Base-by-base conservation (phyloP, 2,329 filamentous ascomycete genomes). In the Davidsoniella neocaledoniae region DNA sequence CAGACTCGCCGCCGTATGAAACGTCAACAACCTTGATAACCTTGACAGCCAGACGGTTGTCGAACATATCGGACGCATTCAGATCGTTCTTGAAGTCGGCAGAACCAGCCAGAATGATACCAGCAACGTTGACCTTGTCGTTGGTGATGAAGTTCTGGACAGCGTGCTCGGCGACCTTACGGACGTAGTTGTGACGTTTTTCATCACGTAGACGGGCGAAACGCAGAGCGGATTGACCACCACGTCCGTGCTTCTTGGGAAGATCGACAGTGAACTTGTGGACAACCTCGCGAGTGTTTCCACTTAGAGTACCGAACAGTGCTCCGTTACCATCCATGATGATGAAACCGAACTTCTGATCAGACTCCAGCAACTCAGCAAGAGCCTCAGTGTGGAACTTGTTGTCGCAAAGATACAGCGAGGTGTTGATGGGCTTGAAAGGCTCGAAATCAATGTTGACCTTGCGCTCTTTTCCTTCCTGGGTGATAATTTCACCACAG, bases 391-490 rank as follows among this genome's bases (percentile, higher is more conserved):
- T 98, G 65, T 98, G 91, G 69, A 98, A 98, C 64, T 98, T 98
- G 76, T 98, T 98, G 79, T 98, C 91, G 71, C 91, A 98, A 54
- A 98, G 85, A 67, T 98, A 98, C 43, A 98, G 77, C 42, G 93
- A 98, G 36, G 91, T 98, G 69, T 98, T 98, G 79, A 98, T 98
- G 54, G 91, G 91, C 76, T 98, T 98, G 77, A 98, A 98, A 29
- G 91, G 91, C 70, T 98, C 91, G 66, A 98, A 98, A 65, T 98
- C 93, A 65, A 98, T 98, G 69, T 98, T 98, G 73, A 98, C 93
- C 75, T 95, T 98, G 63, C 91, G 78, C 71, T 98, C 91, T 70
- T 98, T 98, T 68, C 91, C 91, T 73, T 98, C 91, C 26, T 81
- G 82, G 51, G 91, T 98, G 73, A 98, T 82, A 66, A 98, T 96